Evolutionary conservation across 179 eudicot species (phyloP).

Genomic region (Spinacia oleracea): DNA sequence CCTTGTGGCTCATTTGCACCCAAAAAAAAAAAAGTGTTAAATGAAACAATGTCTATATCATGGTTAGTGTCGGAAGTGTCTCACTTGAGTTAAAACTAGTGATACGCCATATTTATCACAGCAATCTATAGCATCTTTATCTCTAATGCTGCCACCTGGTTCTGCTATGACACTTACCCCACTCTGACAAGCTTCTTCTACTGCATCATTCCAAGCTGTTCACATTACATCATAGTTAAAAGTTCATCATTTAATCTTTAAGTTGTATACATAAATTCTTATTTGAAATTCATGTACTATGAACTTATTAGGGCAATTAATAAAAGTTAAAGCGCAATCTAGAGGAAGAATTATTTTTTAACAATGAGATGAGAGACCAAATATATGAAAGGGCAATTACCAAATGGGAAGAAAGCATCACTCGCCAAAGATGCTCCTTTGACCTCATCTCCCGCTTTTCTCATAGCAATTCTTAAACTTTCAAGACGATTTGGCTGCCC

Average conservation of each 20-base stretch:
- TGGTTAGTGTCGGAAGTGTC: slow-evolving; percentile 82
- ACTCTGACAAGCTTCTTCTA: slow-evolving; percentile 89
- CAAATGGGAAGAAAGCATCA: slow-evolving; percentile 98
- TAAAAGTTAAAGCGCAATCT: not conserved
- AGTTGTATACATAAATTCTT: not conserved
- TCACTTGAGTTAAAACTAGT: slow-evolving; percentile 71
- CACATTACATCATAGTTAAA: slow-evolving; percentile 1
- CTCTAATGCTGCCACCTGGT: slow-evolving; percentile 94
- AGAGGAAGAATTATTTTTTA: too few relatives aligned
- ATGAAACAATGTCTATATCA: too few relatives aligned
- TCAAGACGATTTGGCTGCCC: slow-evolving; percentile 96
- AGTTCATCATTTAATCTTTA: not conserved
- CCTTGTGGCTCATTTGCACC: too few relatives aligned
- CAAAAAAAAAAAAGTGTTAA: too few relatives aligned
- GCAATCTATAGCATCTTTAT: slow-evolving; percentile 79
- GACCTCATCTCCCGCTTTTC: slow-evolving; percentile 88
- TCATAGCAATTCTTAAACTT: slow-evolving; percentile 88
- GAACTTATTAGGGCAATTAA: not conserved
- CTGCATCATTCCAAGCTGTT: slow-evolving; percentile 95
- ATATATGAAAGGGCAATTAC: slow-evolving; percentile 38
- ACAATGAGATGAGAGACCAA: not conserved
- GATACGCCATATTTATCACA: slow-evolving; percentile 89
- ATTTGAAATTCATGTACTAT: not conserved
- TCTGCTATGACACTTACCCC: slow-evolving; percentile 80
- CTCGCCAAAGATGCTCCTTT: slow-evolving; percentile 97